These are phyloP conservation scores for Pisolithus orientalis DNA, from an alignment of 768 basidiomycete genomes.

Conservation along the genomic window DNA sequence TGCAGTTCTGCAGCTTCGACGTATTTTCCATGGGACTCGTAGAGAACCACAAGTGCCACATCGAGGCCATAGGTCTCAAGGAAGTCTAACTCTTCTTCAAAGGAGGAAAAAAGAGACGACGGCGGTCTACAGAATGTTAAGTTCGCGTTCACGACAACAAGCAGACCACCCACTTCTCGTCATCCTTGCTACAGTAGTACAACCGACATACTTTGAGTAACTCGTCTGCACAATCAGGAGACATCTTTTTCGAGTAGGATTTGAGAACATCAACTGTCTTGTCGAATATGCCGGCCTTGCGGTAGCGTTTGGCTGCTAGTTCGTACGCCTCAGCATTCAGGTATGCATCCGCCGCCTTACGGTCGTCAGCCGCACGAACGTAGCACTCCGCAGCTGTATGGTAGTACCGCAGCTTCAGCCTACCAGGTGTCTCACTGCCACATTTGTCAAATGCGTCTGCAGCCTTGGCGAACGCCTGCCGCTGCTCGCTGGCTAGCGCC, in stretches of 20 bases:
- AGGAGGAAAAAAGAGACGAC: constrained; percentile 41
- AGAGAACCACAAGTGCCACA: constrained; percentile 38
- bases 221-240: constrained; percentile 21
- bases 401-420: constrained; percentile 32
- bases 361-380: constrained; percentile 31
- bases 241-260: constrained; percentile 26
- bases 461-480: constrained; percentile 37
- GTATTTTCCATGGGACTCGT: constrained; percentile 36
- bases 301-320: constrained; percentile 39
- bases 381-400: constrained; percentile 43
- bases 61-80: constrained; percentile 50
- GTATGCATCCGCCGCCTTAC: constrained; percentile 41
- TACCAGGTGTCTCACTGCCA: constrained; percentile 20
- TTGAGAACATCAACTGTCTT: constrained; percentile 45
- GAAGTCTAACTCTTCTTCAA: constrained; percentile 52
- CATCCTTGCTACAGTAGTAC: constrained; percentile 34
- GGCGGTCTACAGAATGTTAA: constrained; percentile 33
- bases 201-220: constrained; percentile 41
- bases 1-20: constrained; percentile 49
- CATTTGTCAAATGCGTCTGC: constrained; percentile 45
- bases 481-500: constrained; percentile 16
- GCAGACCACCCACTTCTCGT: constrained; percentile 20
- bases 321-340: constrained; percentile 36
- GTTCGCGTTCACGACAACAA: background rate
- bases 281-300: constrained; percentile 44